phyloP scores from a whole-genome alignment of 2,329 filamentous ascomycete genomes.

The Scedosporium aurantiacum region DNA sequence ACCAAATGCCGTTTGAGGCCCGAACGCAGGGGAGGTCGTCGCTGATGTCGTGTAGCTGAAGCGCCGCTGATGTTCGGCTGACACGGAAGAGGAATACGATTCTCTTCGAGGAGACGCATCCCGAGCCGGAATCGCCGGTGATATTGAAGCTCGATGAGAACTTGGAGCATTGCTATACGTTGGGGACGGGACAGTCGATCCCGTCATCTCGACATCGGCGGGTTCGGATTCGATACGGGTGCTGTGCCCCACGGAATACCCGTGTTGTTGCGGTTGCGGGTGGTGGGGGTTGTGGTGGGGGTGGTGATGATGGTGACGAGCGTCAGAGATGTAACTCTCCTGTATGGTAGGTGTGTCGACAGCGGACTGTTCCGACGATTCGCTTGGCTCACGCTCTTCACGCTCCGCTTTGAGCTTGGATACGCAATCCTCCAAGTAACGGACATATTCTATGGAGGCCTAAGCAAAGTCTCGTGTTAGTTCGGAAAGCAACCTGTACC shows the following conservation, averaged over 20 bases:
- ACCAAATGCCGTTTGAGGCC: conserved; percentile 33
- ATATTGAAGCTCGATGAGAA: conserved; percentile 36
- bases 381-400: not conserved
- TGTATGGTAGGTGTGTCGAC: not conserved
- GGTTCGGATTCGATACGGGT: not conserved
- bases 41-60: conserved; percentile 38
- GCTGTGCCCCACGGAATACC: not conserved
- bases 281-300: conserved; percentile 20
- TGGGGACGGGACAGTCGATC: conserved; percentile 38
- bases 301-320: not conserved
- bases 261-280: conserved; percentile 13
- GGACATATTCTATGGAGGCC: conserved; percentile 94
- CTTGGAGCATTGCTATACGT: conserved; percentile 25
- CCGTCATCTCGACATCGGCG: conserved; percentile 51
- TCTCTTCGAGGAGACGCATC: conserved; percentile 34
- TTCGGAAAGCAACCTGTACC: not conserved
- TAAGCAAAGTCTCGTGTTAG: conserved; percentile 22
- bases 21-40: conserved; percentile 47
- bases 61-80: conserved; percentile 31
- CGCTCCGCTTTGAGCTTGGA: conserved; percentile 55
- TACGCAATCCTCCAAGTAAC: conserved; percentile 86
- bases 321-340: conserved; percentile 2
- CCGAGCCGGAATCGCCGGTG: conserved; percentile 38
- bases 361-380: not conserved
- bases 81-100: conserved; percentile 43